These are phyloP conservation scores for Fusarium coffeatum DNA, from an alignment of 2,329 filamentous ascomycete genomes.

Conservation along the genomic window DNA sequence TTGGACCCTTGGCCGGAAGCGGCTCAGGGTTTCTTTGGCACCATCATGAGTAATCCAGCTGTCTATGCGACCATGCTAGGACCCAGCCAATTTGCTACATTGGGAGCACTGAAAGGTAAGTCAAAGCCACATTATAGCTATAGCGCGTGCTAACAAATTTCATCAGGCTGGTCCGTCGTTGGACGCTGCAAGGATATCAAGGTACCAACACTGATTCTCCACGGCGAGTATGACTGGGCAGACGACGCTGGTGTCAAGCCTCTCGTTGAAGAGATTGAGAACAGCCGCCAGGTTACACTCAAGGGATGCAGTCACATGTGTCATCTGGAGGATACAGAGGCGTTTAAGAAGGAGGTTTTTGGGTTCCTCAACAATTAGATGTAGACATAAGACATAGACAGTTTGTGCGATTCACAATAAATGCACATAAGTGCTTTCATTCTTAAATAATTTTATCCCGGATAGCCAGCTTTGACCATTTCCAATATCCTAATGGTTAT, in stretches of 20 bases:
- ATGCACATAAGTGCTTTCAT: not conserved
- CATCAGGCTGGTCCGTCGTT: conserved; percentile 6
- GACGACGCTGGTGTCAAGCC: conserved; percentile 6
- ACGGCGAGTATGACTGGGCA: conserved; percentile 13
- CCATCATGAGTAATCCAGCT: conserved; percentile 2
- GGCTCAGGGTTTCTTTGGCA: conserved; percentile 7
- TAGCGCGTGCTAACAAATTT: not conserved
- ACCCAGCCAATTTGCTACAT: conserved; percentile 8
- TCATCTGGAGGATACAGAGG: conserved; percentile 4
- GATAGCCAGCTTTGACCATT: too few relatives aligned
- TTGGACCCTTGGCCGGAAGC: conserved; percentile 3
- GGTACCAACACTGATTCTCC: conserved; percentile 1
- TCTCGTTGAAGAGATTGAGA: conserved; percentile 6
- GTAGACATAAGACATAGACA: not conserved
- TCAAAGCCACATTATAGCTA: not conserved
- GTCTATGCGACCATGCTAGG: conserved; percentile 7
- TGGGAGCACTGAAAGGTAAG: conserved; percentile 6
- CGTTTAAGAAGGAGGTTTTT: conserved; percentile 12
- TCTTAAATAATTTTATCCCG: too few relatives aligned
- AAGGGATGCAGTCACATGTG: conserved; percentile 11
- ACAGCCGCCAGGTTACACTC: conserved; percentile 5
- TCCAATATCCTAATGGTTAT: too few relatives aligned
- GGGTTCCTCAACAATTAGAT: conserved; percentile 1
- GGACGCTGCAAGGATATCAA: conserved; percentile 8
- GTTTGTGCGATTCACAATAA: not conserved